A percentile compares a stretch with the other conserved stretches of the same genome.
These are phyloP conservation scores for Graphilbum sp. DNA, from an alignment of 2,329 filamentous ascomycete species.

Conservation along the genomic window DNA sequence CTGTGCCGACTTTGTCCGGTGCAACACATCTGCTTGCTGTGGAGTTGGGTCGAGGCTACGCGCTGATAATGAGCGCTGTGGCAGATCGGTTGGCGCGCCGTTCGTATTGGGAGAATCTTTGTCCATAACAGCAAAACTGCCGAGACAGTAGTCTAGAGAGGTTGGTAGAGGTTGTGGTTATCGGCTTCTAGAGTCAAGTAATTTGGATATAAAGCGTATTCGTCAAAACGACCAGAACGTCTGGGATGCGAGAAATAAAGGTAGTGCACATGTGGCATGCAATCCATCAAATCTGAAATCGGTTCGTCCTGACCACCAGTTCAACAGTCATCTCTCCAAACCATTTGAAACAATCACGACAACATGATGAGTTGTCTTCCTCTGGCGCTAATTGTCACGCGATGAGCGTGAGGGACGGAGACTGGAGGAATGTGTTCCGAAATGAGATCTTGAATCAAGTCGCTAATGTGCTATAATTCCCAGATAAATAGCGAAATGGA, in stretches of 20 bases:
- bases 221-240: no score
- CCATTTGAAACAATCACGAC: background rate
- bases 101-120: background rate
- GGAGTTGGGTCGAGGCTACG: background rate
- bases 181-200: no score
- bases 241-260: no score
- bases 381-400: background rate
- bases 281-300: background rate
- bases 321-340: background rate
- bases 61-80: background rate
- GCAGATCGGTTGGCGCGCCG: background rate
- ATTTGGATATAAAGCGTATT: no score
- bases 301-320: background rate
- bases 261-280: no score
- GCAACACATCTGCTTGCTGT: background rate
- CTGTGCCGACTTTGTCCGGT: background rate
- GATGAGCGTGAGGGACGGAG: background rate
- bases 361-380: background rate
- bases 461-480: no score
- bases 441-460: no score
- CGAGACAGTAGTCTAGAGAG: no score
- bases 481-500: no score
- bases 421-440: background rate
- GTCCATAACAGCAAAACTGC: no score
- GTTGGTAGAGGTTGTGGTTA: no score